These are phyloP conservation scores for Rhodofomes roseus DNA, from an alignment of 1,284 basidiomycete species.

Conservation along the genomic window DNA sequence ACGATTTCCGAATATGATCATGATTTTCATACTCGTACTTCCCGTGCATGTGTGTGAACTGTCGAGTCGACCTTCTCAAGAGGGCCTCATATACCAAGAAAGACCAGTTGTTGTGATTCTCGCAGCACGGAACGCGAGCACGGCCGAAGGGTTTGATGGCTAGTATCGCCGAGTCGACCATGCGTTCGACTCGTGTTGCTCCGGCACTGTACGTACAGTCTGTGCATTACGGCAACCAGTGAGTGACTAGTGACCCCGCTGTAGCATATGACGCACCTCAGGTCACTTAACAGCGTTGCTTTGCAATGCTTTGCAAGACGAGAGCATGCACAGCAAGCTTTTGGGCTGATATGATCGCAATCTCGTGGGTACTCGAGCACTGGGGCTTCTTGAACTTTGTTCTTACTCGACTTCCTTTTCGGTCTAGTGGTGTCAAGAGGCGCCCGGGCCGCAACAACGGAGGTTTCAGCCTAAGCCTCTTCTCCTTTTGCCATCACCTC, in stretches of 20 bases:
- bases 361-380: neutral
- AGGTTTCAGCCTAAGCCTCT: neutral
- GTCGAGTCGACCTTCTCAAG: neutral
- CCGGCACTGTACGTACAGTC: neutral
- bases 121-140: neutral
- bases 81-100: too few species aligned
- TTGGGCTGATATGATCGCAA: neutral
- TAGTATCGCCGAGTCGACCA: neutral
- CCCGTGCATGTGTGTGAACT: neutral
- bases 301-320: too few species aligned
- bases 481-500: neutral
- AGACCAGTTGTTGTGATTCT: neutral
- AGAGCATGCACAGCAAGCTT: too few species aligned
- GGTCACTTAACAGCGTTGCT: too few species aligned
- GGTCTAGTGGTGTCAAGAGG: neutral
- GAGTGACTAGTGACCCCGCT: neutral
- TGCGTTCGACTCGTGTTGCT: neutral
- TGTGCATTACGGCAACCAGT: neutral
- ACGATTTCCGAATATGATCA: neutral
- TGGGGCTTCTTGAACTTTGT: neutral
- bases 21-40: neutral
- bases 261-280: neutral
- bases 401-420: conserved; percentile 10
- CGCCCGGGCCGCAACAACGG: neutral
- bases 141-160: neutral